These are phyloP conservation scores for Fusarium denticulatum DNA, from an alignment of 2,329 filamentous ascomycete species.

Conservation along the genomic window DNA sequence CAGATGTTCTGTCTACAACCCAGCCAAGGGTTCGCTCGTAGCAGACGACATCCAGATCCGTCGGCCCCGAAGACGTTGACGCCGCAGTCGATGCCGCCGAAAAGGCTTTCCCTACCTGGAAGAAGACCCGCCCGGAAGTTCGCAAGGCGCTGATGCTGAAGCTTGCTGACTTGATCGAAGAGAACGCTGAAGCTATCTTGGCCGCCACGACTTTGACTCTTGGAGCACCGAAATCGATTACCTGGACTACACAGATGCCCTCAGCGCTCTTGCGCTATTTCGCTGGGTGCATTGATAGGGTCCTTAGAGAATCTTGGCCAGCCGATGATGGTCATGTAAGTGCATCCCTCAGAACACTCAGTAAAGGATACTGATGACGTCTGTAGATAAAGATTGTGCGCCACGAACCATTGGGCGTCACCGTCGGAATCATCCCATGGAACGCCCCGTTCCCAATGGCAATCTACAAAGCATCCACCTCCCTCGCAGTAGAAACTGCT, in stretches of 20 bases:
- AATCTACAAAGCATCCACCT: neutral
- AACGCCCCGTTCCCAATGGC: neutral
- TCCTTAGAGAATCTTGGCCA: fast-evolving
- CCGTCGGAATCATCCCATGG: fast-evolving
- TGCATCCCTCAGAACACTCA: fast-evolving
- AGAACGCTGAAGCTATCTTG: neutral
- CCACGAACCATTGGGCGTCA: neutral
- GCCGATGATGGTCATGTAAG: fast-evolving
- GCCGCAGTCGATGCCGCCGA: fast-evolving
- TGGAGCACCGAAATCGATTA: neutral
- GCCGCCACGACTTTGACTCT: neutral
- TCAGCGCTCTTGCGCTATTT: neutral
- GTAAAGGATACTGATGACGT: neutral
- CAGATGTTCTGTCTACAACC: neutral
- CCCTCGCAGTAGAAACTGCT: neutral
- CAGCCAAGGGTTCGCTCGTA: neutral
- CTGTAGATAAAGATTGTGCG: neutral
- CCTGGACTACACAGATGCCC: neutral
- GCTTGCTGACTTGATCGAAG: fast-evolving
- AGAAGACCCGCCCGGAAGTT: fast-evolving
- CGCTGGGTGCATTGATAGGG: fast-evolving
- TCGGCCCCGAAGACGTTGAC: neutral
- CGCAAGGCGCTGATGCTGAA: fast-evolving
- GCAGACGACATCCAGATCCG: neutral
- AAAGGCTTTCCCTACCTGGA: fast-evolving